Evolutionary conservation across 2,329 filamentous ascomycete genomes (phyloP), one percentile per base, ranked within the genome.

Genomic region (Colletotrichum kahawae): DNA sequence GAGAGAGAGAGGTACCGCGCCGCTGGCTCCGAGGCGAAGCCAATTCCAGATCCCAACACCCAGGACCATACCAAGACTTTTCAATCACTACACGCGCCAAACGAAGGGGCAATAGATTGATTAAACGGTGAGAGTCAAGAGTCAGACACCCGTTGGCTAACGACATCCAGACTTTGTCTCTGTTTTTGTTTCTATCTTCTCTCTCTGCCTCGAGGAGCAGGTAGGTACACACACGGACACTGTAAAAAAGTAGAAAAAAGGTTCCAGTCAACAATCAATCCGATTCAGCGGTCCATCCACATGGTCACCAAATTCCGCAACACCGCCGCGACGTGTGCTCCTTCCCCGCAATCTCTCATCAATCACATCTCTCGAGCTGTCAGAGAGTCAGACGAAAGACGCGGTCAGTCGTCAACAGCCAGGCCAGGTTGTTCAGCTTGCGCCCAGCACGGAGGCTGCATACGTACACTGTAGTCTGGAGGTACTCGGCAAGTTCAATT

Each of bases 331-430:
- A 51, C 43, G 43, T 24, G 43, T 21, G 29, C 31, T 60, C 69
- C 72, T 67, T 75, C 68, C 68, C 72, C 72, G 63, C 69, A 75
- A 43, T 71, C 63, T 21, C 43, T 75, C 72, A 36, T 75, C 24
- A 67, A 72, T 73, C n/a, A 54, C 66, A 24, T 34, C 38, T 18
- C 21, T 16, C 34, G 38, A 27, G 24, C 6, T 7, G 31, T 33
- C 13, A 13, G 57, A 62, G 57, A 31, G 12, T 62, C 43, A 51
- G 43, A 51, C n/a, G 43, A 51, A 51, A 51, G 10, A 51, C 43
- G 43, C 43, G 43, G 3, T 51, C 43, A 51, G 43, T 51, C 6
- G 43, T 51, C 43, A 51, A n/a, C n/a, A 10, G 43, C 21, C 43
- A 51, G 21, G 43, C n/a, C 43, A 24, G 43, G 43, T 13, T 51